Percentiles rank a stretch among this genome's conserved stretches.
These are phyloP conservation scores for Emericellopsis cladophorae DNA, from an alignment of 2,329 filamentous ascomycete genomes.

Conservation along the genomic window DNA sequence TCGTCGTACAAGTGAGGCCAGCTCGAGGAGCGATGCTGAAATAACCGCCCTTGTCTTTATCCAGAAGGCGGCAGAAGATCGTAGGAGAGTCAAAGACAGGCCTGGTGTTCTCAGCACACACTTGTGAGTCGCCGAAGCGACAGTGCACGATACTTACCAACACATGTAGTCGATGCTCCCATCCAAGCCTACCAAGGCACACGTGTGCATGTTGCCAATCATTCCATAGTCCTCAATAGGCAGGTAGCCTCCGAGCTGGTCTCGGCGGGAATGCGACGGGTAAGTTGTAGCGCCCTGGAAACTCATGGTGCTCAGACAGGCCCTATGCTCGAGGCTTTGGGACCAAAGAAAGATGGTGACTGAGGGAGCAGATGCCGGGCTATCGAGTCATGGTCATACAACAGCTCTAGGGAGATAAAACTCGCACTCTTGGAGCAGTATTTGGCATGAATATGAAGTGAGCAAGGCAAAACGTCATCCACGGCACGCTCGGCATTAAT, in stretches of 20 bases:
- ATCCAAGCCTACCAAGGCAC: slow-evolving; percentile 61
- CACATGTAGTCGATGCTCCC: slow-evolving; percentile 70
- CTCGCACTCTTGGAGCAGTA: no score
- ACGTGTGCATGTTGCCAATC: slow-evolving; percentile 72
- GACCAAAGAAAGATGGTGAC: no score
- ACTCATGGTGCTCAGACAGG: no score
- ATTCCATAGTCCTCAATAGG: slow-evolving; percentile 68
- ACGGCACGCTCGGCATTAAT: no score
- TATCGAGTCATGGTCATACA: no score
- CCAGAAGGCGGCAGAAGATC: slow-evolving; percentile 61
- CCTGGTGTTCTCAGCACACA: slow-evolving; percentile 25
- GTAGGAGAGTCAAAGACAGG: slow-evolving; percentile 69
- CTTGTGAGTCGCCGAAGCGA: no score
- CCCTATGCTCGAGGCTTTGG: no score
- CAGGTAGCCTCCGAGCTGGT: slow-evolving; percentile 34
- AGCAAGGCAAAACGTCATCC: no score
- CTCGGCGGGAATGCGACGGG: slow-evolving; percentile 16
- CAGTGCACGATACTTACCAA: slow-evolving; percentile 34
- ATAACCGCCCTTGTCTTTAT: slow-evolving; percentile 62
- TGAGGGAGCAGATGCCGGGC: no score
- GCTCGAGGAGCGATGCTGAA: slow-evolving; percentile 52
- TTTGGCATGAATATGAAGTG: no score
- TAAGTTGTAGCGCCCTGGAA: slow-evolving; percentile 9
- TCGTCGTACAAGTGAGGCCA: slow-evolving; percentile 47
- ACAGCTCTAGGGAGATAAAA: no score